Percentiles rank a stretch among this genome's conserved stretches.
These are phyloP conservation scores for Rutidosis leptorrhynchoides DNA, from an alignment of 129 eudicot genomes.

Conservation along the genomic window DNA sequence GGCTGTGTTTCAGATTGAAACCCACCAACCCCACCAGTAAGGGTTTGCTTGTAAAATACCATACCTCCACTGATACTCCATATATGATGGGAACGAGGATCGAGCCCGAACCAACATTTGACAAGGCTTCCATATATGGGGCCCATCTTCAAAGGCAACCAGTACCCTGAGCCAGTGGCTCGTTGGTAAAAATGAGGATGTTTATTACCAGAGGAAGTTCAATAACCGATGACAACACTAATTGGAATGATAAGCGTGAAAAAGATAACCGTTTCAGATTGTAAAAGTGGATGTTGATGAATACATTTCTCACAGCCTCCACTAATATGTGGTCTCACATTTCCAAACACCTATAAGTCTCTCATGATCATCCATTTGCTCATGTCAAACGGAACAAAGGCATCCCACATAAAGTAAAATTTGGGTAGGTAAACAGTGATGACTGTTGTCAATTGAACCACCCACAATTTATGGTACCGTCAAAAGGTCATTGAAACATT, in stretches of 20 bases:
- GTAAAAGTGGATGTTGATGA: neutral
- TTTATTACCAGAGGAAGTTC: too few relatives aligned
- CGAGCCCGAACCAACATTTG: too few relatives aligned
- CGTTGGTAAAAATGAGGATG: too few relatives aligned
- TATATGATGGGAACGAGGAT: too few relatives aligned
- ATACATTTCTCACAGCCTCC: neutral
- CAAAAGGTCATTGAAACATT: neutral
- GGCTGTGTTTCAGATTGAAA: too few relatives aligned
- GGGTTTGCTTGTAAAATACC: too few relatives aligned
- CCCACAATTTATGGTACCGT: neutral
- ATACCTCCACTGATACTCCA: too few relatives aligned
- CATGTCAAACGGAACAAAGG: slow-evolving; percentile 4
- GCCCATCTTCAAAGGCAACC: too few relatives aligned
- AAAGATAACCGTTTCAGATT: neutral
- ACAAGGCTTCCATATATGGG: too few relatives aligned
- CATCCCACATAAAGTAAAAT: neutral
- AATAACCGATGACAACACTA: neutral
- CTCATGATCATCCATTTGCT: neutral
- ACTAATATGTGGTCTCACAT: neutral
- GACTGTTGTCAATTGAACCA: neutral
- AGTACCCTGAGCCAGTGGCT: too few relatives aligned
- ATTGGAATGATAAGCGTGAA: neutral
- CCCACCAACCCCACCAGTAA: too few relatives aligned
- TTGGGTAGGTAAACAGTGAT: neutral
- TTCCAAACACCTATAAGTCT: slow-evolving; percentile 15